Evolutionary conservation across 2,329 filamentous ascomycete species (phyloP).

Genomic region (Neonectria neomacrospora): DNA sequence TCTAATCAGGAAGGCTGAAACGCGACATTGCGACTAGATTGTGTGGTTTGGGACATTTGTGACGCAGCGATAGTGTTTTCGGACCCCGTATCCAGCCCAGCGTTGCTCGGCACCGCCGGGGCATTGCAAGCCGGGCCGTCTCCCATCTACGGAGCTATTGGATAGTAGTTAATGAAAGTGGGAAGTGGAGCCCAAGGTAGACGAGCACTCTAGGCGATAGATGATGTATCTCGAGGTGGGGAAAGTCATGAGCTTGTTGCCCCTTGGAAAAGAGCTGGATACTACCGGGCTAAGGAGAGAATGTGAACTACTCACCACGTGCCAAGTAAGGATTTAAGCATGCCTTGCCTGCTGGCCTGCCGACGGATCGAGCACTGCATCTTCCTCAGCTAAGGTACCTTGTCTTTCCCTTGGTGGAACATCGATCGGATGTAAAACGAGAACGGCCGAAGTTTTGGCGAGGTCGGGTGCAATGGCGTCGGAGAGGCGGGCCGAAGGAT

Average conservation of each 20-base stretch:
- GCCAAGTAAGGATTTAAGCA: constrained; percentile 12
- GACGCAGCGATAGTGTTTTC: constrained; percentile 31
- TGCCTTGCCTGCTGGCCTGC: neutral
- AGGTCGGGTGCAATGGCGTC: constrained; percentile 43
- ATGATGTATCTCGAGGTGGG: constrained; percentile 10
- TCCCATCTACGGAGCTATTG: constrained; percentile 12
- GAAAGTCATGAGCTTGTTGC: neutral
- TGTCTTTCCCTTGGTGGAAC: neutral
- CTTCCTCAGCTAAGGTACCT: neutral
- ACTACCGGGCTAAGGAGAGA: neutral
- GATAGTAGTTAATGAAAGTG: neutral
- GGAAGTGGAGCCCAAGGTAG: constrained; percentile 7
- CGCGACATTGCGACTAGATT: neutral
- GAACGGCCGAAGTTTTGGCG: constrained; percentile 43
- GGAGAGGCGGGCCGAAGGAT: constrained; percentile 52
- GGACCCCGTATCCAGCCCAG: constrained; percentile 32
- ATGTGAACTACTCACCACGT: constrained; percentile 1
- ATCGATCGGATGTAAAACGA: neutral
- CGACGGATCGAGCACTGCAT: constrained; percentile 1
- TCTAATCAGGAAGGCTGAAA: constrained; percentile 5
- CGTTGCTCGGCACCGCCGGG: constrained; percentile 13
- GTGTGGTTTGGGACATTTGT: constrained; percentile 5
- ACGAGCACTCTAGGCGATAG: constrained; percentile 5
- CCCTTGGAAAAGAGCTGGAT: neutral
- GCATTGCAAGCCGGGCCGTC: constrained; percentile 20